Base-by-base conservation (phyloP, 805 yeast genomes). In the Teunomyces atbi region DNA sequence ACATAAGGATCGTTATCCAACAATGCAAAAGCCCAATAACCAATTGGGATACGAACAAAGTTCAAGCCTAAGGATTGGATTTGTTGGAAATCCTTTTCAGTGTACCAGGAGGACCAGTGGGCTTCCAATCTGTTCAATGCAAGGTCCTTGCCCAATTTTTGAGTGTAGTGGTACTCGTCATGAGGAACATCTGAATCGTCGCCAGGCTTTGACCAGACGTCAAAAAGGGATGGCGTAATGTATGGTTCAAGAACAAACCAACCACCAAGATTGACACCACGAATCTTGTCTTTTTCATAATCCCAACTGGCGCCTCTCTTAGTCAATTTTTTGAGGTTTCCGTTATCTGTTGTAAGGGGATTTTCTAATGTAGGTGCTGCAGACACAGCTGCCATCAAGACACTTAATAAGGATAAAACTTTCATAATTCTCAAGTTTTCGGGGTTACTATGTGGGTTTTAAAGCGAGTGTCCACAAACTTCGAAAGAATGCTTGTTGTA, bases 241-340 rank as follows among this genome's bases (percentile, higher is more conserved):
- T 76, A 89, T 2, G 96, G 89, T 66, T 89, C 97, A 36, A 89
- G 68, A 1, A 89, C 89, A 42, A 89, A 76, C 96, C 96, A 89
- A 39, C 96, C 96, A 51, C 97, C 97, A 27, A 89, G 67, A 59
- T 86, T 85, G 42, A 89, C 89, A 56, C 96, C 96, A 35, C 77
- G 62, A 35, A 78, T 65, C 43, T 61, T 66, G 23, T 67, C 65
- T 41, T 59, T 64, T 27, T 59, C 54, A 52, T 67, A 71, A 60
- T 71, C 72, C 60, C 64, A 68, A 19, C 49, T 47, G 3, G 51
- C 54, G 15, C 57, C 55, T 29, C 48, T 52, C 35, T 61, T 60
- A 30, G 55, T 51, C 10, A 69, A 50, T 11, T 54, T 6, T 26
- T 46, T 46, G 35, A 34, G 20, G 33, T 46, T 46, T 15, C 44